Evolutionary conservation across 1,139 yeast genomes (phyloP), one percentile per base, ranked within the genome.

Genomic region (Geotrichum reessii): DNA sequence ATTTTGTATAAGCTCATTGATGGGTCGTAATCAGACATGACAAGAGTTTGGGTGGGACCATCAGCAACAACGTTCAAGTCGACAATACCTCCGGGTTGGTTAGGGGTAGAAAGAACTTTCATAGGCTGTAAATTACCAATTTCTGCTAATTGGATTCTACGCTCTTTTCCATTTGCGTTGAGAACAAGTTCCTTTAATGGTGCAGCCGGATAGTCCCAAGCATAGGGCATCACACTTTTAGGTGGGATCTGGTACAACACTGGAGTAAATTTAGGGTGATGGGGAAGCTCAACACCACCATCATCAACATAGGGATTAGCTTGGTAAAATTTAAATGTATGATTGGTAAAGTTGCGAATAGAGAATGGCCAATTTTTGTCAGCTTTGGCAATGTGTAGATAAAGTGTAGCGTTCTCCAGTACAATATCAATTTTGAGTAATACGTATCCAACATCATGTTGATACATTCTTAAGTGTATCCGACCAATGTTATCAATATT

Each of bases 181-280:
- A 95, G 74, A 2, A 90, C 79, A 42, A 95, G 74, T 67, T 92
- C 97, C 70, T 91, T 92, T 52, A 87, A 81, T 12, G 83, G 77
- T 0, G 97, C 97, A 58, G 95, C 90, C 0, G 99, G 99, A 73
- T 83, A 93, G 70, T 95, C 99, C 90, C 97, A 95, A 0, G 99
- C 91, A 71, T 93, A 95, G 0, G 98, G 97, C 99, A 95, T 95
- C 1, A 90, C 95, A 75, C 97, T 89, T 69, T 83, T 85, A 0
- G 96, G 84, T 0, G 97, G 98, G 25, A 92, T 79, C 60, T 82
- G 81, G 69, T 92, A 93, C 67, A 80, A 84, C 25, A 90, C 78
- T 74, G 67, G 77, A 63, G 64, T 77, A 75, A 56, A 81, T 37
- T 53, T 51, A 2, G 71, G 69, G 52, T 62, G 72, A 4, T 61